A percentile compares a stretch with the other conserved stretches of the same genome.
These are phyloP conservation scores for Hortiboletus campestris DNA, from an alignment of 768 basidiomycete genomes.

Conservation along the genomic window DNA sequence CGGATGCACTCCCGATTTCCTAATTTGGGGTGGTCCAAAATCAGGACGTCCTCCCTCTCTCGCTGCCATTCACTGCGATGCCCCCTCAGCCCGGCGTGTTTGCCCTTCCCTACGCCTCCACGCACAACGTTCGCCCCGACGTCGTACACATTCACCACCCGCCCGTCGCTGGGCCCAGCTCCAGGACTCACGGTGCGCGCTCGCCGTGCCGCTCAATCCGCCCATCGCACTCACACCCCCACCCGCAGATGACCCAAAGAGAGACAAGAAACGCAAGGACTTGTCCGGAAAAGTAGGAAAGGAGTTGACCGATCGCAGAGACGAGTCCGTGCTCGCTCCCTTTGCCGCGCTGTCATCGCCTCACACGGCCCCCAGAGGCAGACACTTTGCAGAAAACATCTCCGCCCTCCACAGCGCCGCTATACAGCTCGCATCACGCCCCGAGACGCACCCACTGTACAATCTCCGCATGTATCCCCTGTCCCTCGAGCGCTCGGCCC, in stretches of 20 bases:
- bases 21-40: constrained; percentile 18
- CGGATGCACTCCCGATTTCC: constrained; percentile 18
- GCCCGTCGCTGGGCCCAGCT: constrained; percentile 42
- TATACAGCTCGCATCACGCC: constrained; percentile 63
- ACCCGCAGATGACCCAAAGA: constrained; percentile 45
- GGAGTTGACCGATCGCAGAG: constrained; percentile 70
- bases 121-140: constrained; percentile 41
- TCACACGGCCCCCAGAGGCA: constrained; percentile 41
- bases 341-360: constrained; percentile 4
- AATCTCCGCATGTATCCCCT: constrained; percentile 70
- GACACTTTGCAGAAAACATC: constrained; percentile 63
- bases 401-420: constrained; percentile 57
- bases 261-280: constrained; percentile 69
- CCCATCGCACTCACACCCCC: constrained; percentile 32
- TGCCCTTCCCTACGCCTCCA: constrained; percentile 54
- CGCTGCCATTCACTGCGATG: constrained; percentile 35
- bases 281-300: constrained; percentile 67
- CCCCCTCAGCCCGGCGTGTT: constrained; percentile 73
- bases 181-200: constrained; percentile 41
- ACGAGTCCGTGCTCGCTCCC: constrained; percentile 54
- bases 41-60: background rate
- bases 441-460: constrained; percentile 63
- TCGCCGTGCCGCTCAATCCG: background rate
- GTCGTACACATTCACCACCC: constrained; percentile 39
- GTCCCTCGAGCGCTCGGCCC: constrained; percentile 73